phyloP scores from a whole-genome alignment of 2,329 filamentous ascomycete genomes.

The Verticillium nonalfalfae region DNA sequence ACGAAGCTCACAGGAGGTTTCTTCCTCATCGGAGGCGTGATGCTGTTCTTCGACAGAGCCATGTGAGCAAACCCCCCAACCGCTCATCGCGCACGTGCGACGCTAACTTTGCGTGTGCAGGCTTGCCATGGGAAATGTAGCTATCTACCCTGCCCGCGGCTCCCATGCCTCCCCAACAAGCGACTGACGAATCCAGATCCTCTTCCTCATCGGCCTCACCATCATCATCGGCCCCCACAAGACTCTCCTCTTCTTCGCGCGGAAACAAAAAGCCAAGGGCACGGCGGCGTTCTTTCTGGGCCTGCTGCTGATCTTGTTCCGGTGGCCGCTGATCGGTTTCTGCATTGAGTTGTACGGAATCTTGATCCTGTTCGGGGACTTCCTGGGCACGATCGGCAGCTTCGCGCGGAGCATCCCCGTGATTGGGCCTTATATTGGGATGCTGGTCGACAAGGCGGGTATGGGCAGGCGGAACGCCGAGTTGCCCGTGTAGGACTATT shows the following conservation, averaged over 20 bases:
- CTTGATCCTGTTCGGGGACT: slow-evolving; percentile 89
- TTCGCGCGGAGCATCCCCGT: slow-evolving; percentile 83
- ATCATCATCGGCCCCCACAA: slow-evolving; percentile 92
- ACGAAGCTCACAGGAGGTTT: slow-evolving; percentile 61
- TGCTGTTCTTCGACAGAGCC: slow-evolving; percentile 96
- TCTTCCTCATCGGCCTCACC: slow-evolving; percentile 94
- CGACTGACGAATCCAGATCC: slow-evolving; percentile 55
- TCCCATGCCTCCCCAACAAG: slow-evolving; percentile 2
- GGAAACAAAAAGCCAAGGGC: slow-evolving; percentile 86
- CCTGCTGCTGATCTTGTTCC: slow-evolving; percentile 76
- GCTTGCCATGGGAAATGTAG: slow-evolving; percentile 96
- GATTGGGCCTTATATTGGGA: slow-evolving; percentile 78
- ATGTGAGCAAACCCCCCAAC: slow-evolving; percentile 54
- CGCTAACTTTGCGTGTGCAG: slow-evolving; percentile 33
- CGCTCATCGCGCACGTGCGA: not conserved
- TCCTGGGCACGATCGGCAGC: slow-evolving; percentile 83
- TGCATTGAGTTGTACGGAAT: slow-evolving; percentile 89
- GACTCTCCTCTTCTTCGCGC: slow-evolving; percentile 89
- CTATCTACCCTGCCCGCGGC: slow-evolving; percentile 10
- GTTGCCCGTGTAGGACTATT: slow-evolving; percentile 58
- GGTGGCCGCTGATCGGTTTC: slow-evolving; percentile 91
- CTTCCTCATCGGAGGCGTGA: slow-evolving; percentile 88
- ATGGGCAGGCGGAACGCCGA: slow-evolving; percentile 68
- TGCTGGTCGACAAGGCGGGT: slow-evolving; percentile 63
- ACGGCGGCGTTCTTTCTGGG: slow-evolving; percentile 83